phyloP scores from a whole-genome alignment of 2,329 filamentous ascomycete genomes.

The Diaporthe eres region DNA sequence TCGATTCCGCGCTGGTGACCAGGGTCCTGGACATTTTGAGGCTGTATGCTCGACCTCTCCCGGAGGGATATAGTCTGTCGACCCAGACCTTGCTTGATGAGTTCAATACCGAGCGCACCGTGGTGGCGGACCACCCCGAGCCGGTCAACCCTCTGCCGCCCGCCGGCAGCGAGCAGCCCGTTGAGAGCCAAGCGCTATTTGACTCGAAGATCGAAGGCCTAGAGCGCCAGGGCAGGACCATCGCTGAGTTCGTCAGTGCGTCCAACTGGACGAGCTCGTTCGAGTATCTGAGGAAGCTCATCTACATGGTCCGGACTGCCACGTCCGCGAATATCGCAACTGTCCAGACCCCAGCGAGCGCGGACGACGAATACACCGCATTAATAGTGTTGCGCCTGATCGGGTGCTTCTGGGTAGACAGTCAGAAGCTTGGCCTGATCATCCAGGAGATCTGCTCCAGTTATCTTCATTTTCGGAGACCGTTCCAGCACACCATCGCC shows the following conservation, averaged over 20 bases:
- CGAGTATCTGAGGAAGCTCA: constrained; percentile 68
- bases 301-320: constrained; percentile 65
- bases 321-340: constrained; percentile 55
- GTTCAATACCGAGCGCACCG: constrained; percentile 54
- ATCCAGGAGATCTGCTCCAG: constrained; percentile 77
- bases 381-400: constrained; percentile 71
- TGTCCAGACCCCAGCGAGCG: constrained; percentile 53
- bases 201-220: constrained; percentile 60
- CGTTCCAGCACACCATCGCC: constrained; percentile 75
- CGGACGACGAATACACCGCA: constrained; percentile 66
- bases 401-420: constrained; percentile 76
- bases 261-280: constrained; percentile 74
- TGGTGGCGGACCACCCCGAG: constrained; percentile 50
- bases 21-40: constrained; percentile 71
- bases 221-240: constrained; percentile 67
- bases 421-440: constrained; percentile 70
- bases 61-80: constrained; percentile 70
- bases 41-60: constrained; percentile 69
- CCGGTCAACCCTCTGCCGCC: constrained; percentile 46
- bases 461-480: constrained; percentile 75
- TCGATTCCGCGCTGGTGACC: constrained; percentile 66
- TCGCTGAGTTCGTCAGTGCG: constrained; percentile 76
- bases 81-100: constrained; percentile 71
- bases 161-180: constrained; percentile 51
- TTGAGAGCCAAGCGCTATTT: constrained; percentile 51